A percentile compares a stretch with the other conserved stretches of the same genome.
These are phyloP conservation scores for Fusarium domesticum DNA, from an alignment of 2,329 filamentous ascomycete species.

Conservation along the genomic window DNA sequence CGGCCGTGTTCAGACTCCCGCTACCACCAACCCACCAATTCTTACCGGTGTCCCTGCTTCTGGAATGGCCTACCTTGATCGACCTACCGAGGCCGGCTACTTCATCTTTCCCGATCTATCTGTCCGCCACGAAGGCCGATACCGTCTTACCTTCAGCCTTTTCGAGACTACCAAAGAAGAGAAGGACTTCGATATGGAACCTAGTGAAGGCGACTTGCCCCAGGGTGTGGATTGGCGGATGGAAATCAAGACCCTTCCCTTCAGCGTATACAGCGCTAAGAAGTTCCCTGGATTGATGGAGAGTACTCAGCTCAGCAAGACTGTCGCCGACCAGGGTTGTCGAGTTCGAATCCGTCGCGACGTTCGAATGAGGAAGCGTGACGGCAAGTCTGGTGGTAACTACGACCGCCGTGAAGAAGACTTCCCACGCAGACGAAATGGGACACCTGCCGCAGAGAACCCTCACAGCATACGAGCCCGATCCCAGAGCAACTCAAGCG, in stretches of 20 bases:
- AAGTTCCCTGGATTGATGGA: slow-evolving; percentile 94
- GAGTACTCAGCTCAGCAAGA: slow-evolving; percentile 83
- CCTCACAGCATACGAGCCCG: slow-evolving; percentile 46
- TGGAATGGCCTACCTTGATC: slow-evolving; percentile 92
- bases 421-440: slow-evolving; percentile 42
- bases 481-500: slow-evolving; percentile 59
- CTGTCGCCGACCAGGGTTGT: slow-evolving; percentile 94
- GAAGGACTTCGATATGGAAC: slow-evolving; percentile 68
- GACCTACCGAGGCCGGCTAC: slow-evolving; percentile 76
- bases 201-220: slow-evolving; percentile 45
- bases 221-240: slow-evolving; percentile 73
- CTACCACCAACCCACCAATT: slow-evolving; percentile 74
- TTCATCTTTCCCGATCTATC: slow-evolving; percentile 98
- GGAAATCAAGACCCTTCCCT: slow-evolving; percentile 83
- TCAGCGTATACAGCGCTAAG: slow-evolving; percentile 93
- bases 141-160: slow-evolving; percentile 85
- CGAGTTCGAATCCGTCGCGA: slow-evolving; percentile 93
- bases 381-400: slow-evolving; percentile 58
- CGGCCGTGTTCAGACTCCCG: slow-evolving; percentile 65
- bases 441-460: slow-evolving; percentile 36
- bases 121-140: slow-evolving; percentile 91
- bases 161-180: slow-evolving; percentile 90
- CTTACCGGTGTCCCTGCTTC: slow-evolving; percentile 92
- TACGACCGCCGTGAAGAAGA: slow-evolving; percentile 64
- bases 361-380: slow-evolving; percentile 84